These are phyloP conservation scores for Fusarium pseudograminearum DNA, from an alignment of 2,329 filamentous ascomycete genomes.

Conservation along the genomic window DNA sequence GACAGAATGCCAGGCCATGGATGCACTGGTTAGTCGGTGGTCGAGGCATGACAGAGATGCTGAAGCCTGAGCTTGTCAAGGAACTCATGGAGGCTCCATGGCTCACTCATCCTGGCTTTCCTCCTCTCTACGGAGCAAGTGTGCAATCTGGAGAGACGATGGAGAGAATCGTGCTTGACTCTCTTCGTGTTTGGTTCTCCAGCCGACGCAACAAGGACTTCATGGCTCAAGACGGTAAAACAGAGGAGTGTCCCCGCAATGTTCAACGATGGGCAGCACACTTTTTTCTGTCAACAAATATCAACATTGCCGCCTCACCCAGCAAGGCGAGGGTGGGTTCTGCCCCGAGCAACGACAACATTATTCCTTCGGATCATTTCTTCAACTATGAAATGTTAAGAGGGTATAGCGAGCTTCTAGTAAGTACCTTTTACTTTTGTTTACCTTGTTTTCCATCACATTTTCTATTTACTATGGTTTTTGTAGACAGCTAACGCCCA, in stretches of 20 bases:
- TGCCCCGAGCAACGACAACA: neutral
- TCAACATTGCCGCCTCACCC: neutral
- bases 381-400: conserved; percentile 4
- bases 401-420: neutral
- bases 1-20: neutral
- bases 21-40: conserved; percentile 3
- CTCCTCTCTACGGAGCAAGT: conserved; percentile 2
- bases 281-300: neutral
- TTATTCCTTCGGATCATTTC: neutral
- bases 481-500: neutral
- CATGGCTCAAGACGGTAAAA: neutral
- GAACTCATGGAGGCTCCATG: neutral
- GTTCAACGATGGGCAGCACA: conserved; percentile 2
- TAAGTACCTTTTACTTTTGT: neutral
- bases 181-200: neutral
- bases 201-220: conserved; percentile 3
- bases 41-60: neutral
- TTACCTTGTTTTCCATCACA: accelerated
- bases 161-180: conserved; percentile 1
- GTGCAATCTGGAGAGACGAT: conserved; percentile 4
- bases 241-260: neutral
- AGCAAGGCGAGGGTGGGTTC: neutral
- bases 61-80: neutral
- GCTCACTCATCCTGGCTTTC: neutral
- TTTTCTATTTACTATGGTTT: accelerated